These are phyloP conservation scores for Acorus gramineus DNA, from an alignment of 106 monocot species.

Conservation along the genomic window DNA sequence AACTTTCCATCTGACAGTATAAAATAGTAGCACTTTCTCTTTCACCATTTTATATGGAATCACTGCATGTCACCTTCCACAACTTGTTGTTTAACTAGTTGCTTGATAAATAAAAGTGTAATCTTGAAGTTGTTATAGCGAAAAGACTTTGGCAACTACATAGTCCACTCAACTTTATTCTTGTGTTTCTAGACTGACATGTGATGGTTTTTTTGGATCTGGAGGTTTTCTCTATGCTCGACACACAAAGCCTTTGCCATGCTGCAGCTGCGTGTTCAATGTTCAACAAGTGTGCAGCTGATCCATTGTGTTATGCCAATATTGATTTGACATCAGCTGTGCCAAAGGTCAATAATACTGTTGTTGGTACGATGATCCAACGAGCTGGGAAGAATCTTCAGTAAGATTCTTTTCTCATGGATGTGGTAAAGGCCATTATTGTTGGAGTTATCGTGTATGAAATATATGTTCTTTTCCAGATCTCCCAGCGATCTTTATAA, in stretches of 20 bases:
- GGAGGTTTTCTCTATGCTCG: slow-evolving; percentile 74
- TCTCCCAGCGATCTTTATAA: no score
- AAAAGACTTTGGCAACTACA: no score
- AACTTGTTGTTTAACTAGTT: no score
- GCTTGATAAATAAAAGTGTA: no score
- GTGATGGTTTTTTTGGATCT: slow-evolving; percentile 10
- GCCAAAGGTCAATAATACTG: slow-evolving; percentile 36
- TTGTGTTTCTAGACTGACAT: neutral
- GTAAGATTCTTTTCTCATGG: slow-evolving; percentile 29
- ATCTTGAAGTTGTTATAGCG: no score
- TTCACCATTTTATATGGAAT: no score
- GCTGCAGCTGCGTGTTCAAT: slow-evolving; percentile 57
- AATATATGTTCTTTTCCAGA: no score
- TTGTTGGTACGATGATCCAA: slow-evolving; percentile 69
- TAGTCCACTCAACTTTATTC: no score
- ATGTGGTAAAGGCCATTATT: neutral
- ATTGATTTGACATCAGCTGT: slow-evolving; percentile 48
- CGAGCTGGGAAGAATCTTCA: slow-evolving; percentile 58
- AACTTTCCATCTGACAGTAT: no score
- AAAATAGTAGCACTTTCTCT: no score
- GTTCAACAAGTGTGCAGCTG: slow-evolving; percentile 58
- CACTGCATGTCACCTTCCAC: no score
- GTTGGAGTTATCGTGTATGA: no score
- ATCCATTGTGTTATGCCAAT: slow-evolving; percentile 64
- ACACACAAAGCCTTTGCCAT: slow-evolving; percentile 63